Evolutionary conservation across 192 early-diverging fungal genomes (phyloP), one percentile per base, ranked within the genome.

Genomic region (Coemansia sp.): DNA sequence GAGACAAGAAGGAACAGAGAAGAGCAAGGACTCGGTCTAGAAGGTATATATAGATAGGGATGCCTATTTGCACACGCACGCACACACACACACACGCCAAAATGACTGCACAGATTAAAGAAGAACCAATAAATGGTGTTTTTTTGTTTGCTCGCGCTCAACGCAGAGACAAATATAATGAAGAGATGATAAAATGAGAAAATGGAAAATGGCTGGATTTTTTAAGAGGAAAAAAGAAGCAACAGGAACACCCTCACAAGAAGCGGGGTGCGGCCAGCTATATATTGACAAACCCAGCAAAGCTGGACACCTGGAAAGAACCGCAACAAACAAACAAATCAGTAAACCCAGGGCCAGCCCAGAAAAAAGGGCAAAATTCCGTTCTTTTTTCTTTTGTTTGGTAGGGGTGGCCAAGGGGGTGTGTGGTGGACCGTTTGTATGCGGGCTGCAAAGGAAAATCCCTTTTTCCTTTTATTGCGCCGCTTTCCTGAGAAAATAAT

Each of bases 61-160:
- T 2, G 16, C 4, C 49, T 62, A 62, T 55, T 62, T 35, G 25
- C 23, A 27, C 39, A 53, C 34, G 50, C 35, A 51, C 48, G 32
- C 8, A 50, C 48, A n/a, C n/a, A 49, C 47, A 49, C 47, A 49
- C 47, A 53, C 34, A 23, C 61, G 49, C 25, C 28, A 39, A 42
- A 55, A 13, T 18, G 5, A 30, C 22, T 11, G 46, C 19, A 52
- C 22, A 52, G 22, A 56, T 42, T 35, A 46, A 39, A 58, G 25
- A 45, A 25, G 36, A 27, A 46, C 20, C 53, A 34, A 46, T 22
- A 6, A 18, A 32, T 29, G 54, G 18, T 20, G 34, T 23, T 20
- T 23, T 18, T 54, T 64, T 25, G 24, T 69, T 70, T 67, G 77
- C 77, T 80, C 72, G 77, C 77, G 77, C 62, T 80, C 77, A 80